Percentiles rank a stretch among this genome's conserved stretches.
Conservation (phyloP, 352 stramenopile genomes). For the Hyaloperonospora brassicae region DNA sequence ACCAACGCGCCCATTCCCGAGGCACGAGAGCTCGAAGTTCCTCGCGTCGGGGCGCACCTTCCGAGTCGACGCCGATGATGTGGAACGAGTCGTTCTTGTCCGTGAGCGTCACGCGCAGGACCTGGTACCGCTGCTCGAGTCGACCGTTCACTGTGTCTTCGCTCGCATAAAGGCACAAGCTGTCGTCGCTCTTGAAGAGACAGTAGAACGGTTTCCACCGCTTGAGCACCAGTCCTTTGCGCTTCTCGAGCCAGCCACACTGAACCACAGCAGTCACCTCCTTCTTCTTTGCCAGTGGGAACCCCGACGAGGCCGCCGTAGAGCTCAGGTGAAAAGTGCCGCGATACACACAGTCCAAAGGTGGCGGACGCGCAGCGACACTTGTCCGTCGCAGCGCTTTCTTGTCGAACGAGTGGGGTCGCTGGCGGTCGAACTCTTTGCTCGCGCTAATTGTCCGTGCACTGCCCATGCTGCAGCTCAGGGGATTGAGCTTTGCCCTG, state of each 20-base stretch:
- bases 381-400: no score
- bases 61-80: constrained; percentile 37
- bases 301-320: constrained; percentile 17
- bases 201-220: constrained; percentile 54
- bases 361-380: no score
- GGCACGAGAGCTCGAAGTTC: constrained; percentile 36
- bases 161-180: constrained; percentile 44
- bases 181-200: constrained; percentile 44
- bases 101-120: constrained; percentile 39
- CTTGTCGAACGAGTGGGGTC: constrained; percentile 12
- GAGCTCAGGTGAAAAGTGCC: constrained; percentile 13
- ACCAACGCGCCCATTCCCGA: constrained; percentile 39
- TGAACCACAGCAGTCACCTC: no score
- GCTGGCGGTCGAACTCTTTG: constrained; percentile 32
- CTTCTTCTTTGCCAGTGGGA: no score
- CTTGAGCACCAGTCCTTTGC: constrained; percentile 44
- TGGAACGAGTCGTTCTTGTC: constrained; percentile 47
- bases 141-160: constrained; percentile 49
- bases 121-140: constrained; percentile 38
- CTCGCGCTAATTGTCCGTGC: constrained; percentile 20
- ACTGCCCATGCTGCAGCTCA: constrained; percentile 20
- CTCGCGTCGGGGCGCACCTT: constrained; percentile 37
- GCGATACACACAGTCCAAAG: not conserved
- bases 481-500: constrained; percentile 7
- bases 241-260: constrained; percentile 45